phyloP scores from a whole-genome alignment of 2,329 filamentous ascomycete genomes.

The Rhinocladiella mackenziei region DNA sequence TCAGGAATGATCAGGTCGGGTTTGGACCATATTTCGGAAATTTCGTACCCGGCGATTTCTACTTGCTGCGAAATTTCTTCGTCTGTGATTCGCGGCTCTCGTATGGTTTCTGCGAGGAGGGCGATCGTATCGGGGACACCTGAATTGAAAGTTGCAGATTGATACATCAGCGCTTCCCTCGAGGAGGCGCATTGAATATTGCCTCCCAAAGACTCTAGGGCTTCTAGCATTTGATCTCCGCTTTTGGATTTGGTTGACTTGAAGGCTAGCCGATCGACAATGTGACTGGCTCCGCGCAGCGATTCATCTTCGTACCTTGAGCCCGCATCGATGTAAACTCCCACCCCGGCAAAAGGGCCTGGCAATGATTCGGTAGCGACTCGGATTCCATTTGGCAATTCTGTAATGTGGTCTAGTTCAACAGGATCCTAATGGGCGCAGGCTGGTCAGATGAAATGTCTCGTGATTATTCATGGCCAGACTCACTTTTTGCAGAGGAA shows the following conservation, averaged over 20 bases:
- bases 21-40: slow-evolving; percentile 95
- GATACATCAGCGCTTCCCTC: slow-evolving; percentile 96
- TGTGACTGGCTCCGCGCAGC: slow-evolving; percentile 86
- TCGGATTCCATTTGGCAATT: slow-evolving; percentile 84
- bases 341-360: slow-evolving; percentile 89
- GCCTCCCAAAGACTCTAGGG: slow-evolving; percentile 81
- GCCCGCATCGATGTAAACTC: slow-evolving; percentile 92
- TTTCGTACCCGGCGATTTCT: slow-evolving; percentile 89
- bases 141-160: slow-evolving; percentile 94
- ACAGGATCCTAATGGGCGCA: slow-evolving; percentile 63
- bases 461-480: not conserved
- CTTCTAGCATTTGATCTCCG: slow-evolving; percentile 80
- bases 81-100: slow-evolving; percentile 76
- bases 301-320: slow-evolving; percentile 87
- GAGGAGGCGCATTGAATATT: slow-evolving; percentile 97
- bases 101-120: slow-evolving; percentile 88
- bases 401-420: slow-evolving; percentile 83
- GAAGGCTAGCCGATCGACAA: slow-evolving; percentile 93
- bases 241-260: slow-evolving; percentile 72
- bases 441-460: slow-evolving; percentile 1
- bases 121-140: slow-evolving; percentile 78
- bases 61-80: slow-evolving; percentile 83
- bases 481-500: slow-evolving; percentile 26
- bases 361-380: slow-evolving; percentile 93
- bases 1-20: slow-evolving; percentile 94